Base-by-base conservation (phyloP, 2,329 filamentous ascomycete genomes). In the Peltaster fructicola region DNA sequence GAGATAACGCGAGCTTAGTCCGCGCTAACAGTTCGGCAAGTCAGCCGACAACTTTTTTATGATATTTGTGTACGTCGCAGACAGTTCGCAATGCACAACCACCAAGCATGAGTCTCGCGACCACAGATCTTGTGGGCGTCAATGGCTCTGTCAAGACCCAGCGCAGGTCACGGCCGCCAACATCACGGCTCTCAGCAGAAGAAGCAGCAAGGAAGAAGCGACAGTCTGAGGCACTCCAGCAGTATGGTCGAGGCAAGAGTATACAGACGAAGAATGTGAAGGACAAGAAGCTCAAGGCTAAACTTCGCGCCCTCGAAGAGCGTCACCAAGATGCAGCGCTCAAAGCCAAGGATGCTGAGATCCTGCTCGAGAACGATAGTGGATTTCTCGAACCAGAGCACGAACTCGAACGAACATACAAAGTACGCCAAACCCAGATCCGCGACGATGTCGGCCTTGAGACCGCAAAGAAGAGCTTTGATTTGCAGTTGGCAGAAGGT, bases 341-440 rank as follows among this genome's bases (percentile, higher is more conserved):
- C 17, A 74, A 78, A 50, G 82, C 88, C 9, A 91, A 92, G 53
- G 85, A 93, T 60, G 81, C 85, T 12, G 88, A 98, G 54, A 88
- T 98, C 29, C 57, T 98, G 40, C 67, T 91, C 27, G 85, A 95
- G 52, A 80, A 92, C 48, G 68, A 73, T 5, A 59, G 66, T 7
- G 88, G 88, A 5, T 90, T 91, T 41, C 59, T 98, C 28, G 80
- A 95, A 51, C 65, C 85, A 2, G 88, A 98, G 49, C 66, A 65
- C 14, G 84, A 84, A 47, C 62, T 98, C 32, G 88, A 98, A 51
- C 63, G 73, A 46, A 98, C 88, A 11, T 95, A 90, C 57, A 84
- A 80, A 52, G 77, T 93, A 23, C 72, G 78, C 32, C 88, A 98
- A 51, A 70, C 81, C 37, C 82, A 93, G 3, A 84, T 98, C 34